Percentiles rank a stretch among this genome's conserved stretches.
These are phyloP conservation scores for Pistacia vera DNA, from an alignment of 345 rosid genomes.

Conservation along the genomic window DNA sequence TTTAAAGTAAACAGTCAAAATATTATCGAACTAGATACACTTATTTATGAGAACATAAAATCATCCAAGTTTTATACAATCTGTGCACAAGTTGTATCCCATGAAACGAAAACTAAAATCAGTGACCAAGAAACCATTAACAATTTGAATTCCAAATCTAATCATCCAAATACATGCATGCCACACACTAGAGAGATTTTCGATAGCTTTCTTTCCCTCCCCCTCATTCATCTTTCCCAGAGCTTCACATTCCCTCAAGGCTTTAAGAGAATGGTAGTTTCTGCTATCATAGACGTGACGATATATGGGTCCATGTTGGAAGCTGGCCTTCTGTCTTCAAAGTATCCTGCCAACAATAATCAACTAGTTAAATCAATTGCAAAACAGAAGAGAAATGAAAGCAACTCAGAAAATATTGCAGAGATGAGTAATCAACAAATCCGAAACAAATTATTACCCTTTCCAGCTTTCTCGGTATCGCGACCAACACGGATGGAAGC, in stretches of 20 bases:
- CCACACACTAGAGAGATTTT: not conserved
- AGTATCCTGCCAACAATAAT: slow-evolving; percentile 50
- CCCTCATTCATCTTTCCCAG: not conserved
- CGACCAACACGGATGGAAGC: slow-evolving; percentile 85
- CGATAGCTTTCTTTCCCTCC: not conserved
- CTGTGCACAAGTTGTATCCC: not conserved
- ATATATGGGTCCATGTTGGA: slow-evolving; percentile 94
- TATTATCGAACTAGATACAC: no score
- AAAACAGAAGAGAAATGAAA: not conserved
- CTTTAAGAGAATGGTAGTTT: slow-evolving; percentile 70
- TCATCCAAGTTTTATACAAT: not conserved
- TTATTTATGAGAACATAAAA: no score
- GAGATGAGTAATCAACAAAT: not conserved
- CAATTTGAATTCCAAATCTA: not conserved
- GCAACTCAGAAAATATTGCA: not conserved
- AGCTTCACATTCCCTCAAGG: slow-evolving; percentile 24
- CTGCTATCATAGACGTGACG: slow-evolving; percentile 85
- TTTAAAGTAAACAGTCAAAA: not conserved
- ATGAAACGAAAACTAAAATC: not conserved
- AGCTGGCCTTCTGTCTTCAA: slow-evolving; percentile 88
- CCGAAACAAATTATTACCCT: slow-evolving; percentile 35
- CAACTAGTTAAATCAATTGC: not conserved
- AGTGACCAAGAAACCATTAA: not conserved
- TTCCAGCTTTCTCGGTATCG: slow-evolving; percentile 70
- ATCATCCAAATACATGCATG: not conserved